phyloP scores from a whole-genome alignment of 352 stramenopile species.

The Phytophthora europaea region DNA sequence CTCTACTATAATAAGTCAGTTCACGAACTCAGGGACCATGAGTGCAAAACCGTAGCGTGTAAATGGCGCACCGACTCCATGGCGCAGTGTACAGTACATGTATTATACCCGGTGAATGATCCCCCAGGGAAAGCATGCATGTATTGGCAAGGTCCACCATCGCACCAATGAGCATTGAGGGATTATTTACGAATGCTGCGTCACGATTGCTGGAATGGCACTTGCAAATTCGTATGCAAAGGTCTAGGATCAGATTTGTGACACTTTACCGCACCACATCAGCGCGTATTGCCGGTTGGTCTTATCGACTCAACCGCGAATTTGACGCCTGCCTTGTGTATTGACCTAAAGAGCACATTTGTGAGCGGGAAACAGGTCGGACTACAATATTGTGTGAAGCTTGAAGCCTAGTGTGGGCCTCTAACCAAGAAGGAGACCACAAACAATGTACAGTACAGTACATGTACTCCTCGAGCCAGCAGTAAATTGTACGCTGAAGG shows the following conservation, averaged over 20 bases:
- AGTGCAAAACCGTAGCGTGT: constrained; percentile 10
- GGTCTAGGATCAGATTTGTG: too few relatives aligned
- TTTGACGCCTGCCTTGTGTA: neutral
- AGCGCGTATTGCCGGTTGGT: neutral
- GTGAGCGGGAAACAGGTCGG: constrained; percentile 25
- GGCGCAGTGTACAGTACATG: neutral
- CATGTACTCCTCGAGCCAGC: too few relatives aligned
- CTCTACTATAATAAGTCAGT: neutral
- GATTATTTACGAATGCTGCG: constrained; percentile 9
- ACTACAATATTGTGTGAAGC: constrained; percentile 16
- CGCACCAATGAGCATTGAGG: constrained; percentile 16
- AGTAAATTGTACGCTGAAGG: too few relatives aligned
- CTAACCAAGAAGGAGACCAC: constrained; percentile 31
- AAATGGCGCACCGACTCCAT: constrained; percentile 2
- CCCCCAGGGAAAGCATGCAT: neutral
- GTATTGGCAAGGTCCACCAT: neutral
- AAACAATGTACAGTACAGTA: constrained; percentile 2
- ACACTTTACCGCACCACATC: too few relatives aligned
- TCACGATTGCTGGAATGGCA: constrained; percentile 4
- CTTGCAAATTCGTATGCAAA: too few relatives aligned
- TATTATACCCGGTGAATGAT: neutral
- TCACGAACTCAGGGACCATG: constrained; percentile 2
- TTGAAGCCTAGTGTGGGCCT: constrained; percentile 14
- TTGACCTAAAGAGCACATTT: neutral
- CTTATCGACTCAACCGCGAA: too few relatives aligned